Base-by-base conservation (phyloP, 2,329 filamentous ascomycete species). In the Cercospora berteroae region DNA sequence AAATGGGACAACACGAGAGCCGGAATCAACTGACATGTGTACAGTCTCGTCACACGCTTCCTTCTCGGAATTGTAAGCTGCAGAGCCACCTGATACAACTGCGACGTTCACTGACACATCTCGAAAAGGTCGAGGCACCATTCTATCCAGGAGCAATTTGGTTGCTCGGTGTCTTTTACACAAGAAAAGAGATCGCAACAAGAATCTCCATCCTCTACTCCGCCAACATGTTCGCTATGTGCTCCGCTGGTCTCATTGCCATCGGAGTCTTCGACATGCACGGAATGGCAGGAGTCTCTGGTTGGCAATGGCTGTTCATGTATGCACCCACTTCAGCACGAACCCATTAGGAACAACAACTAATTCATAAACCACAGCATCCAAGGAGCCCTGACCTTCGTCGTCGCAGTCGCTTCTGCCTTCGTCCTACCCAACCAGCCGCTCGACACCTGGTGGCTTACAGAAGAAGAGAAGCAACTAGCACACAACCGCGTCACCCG, bases 151-250 rank as follows among this genome's bases (percentile, higher is more conserved):
- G 80, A 25, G 80, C 78, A 27, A 77, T 81, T 48, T 83, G 80
- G 70, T 78, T 80, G 31, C 75, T 83, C 7, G 77, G 74, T 13
- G 78, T 76, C 4, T 83, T 80, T 77, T 83, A 83, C 72, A 80
- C 76, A 3, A 77, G 77, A 50, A 63, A 70, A 20, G 78, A 81
- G 67, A 76, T 81, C 16, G 79, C 75, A 2, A 77, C 78, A 56
- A 75, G 80, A 3, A 74, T 79, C 4, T 77, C 78, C 1, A 75
- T 74, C 12, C 74, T 81, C 2, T 81, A 79, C 68, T 78, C 76
- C 50, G 77, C 48, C 74, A 76, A 68, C 73, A 75, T 67, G 65
- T 80, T 5, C 76, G 76, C 10, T 77, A 77, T 64, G 72, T 72
- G 13, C 71, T 74, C 57, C 64, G 71, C 55, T 9, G 69, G 67